Conservation (phyloP, 1,284 basidiomycete species). For the Ustilago nuda region DNA sequence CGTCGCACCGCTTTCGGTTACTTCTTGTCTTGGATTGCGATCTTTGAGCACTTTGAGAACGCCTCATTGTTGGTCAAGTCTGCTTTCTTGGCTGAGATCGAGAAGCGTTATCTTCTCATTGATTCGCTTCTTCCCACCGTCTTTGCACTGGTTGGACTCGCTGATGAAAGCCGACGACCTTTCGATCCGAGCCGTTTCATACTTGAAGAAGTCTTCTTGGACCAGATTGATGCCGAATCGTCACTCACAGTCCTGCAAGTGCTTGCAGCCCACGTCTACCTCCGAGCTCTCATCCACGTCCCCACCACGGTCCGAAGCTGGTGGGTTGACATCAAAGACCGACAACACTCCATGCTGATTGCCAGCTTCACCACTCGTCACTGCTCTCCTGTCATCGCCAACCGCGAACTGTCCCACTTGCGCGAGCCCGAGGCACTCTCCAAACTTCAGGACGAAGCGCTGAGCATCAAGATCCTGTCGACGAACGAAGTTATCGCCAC, state of each 20-base stretch:
- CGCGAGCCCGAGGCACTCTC: conserved; percentile 76
- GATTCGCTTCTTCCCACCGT: conserved; percentile 79
- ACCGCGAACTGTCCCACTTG: conserved; percentile 82
- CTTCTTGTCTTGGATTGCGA: conserved; percentile 88
- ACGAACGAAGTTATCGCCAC: conserved; percentile 72
- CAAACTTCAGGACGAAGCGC: conserved; percentile 82
- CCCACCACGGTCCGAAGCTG: conserved; percentile 75
- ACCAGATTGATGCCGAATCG: conserved; percentile 69
- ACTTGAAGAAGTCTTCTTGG: conserved; percentile 86
- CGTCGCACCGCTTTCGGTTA: conserved; percentile 67
- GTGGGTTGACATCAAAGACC: conserved; percentile 88
- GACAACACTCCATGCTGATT: conserved; percentile 82
- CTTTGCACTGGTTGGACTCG: conserved; percentile 75
- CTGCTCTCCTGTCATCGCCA: conserved; percentile 91
- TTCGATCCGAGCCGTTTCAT: conserved; percentile 85
- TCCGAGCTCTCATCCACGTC: conserved; percentile 60
- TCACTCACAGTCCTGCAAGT: conserved; percentile 73
- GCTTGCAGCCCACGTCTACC: conserved; percentile 86
- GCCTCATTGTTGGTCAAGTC: conserved; percentile 86
- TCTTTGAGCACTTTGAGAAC: conserved; percentile 86
- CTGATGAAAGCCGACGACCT: conserved; percentile 63
- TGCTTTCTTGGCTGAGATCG: conserved; percentile 86
- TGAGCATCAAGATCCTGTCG: conserved; percentile 79
- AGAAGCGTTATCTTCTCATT: conserved; percentile 77
- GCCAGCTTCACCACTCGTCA: conserved; percentile 83